These are phyloP conservation scores for Plasmodium sp. DNA, from an alignment of 169 alveolate species.

Conservation along the genomic window DNA sequence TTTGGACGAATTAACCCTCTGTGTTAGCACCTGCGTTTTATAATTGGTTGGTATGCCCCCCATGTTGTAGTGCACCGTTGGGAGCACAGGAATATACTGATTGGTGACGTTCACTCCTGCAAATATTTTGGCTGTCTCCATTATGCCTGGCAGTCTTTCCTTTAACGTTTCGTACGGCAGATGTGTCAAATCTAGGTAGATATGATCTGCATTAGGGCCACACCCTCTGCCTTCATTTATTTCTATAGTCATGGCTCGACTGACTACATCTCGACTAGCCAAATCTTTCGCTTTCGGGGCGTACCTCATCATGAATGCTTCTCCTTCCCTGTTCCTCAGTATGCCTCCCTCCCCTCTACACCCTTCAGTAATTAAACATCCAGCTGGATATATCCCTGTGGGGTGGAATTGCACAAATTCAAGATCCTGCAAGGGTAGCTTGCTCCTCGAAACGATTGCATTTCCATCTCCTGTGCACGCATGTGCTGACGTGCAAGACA, in stretches of 20 bases:
- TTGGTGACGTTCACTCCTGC: conserved; percentile 97
- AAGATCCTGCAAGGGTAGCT: conserved; percentile 96
- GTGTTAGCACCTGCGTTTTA: conserved; percentile 93
- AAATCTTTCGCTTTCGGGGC: conserved; percentile 97
- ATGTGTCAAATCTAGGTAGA: conserved; percentile 95
- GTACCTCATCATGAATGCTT: conserved; percentile 95
- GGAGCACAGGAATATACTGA: conserved; percentile 97
- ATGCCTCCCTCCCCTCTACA: conserved; percentile 99
- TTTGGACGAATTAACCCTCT: conserved; percentile 38
- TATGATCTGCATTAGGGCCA: conserved; percentile 96
- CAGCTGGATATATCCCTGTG: conserved; percentile 98
- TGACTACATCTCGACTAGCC: conserved; percentile 98
- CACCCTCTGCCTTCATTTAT: conserved; percentile 97
- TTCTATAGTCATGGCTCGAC: conserved; percentile 97
- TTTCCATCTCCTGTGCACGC: conserved; percentile 99
- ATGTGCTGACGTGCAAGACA: conserved; percentile 98
- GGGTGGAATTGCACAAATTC: conserved; percentile 99
- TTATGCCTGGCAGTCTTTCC: conserved; percentile 97
- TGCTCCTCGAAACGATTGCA: conserved; percentile 93
- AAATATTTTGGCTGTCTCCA: conserved; percentile 97
- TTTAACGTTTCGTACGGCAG: conserved; percentile 94
- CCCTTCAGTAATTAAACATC: conserved; percentile 98
- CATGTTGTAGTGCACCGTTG: conserved; percentile 99
- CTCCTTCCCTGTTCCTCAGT: conserved; percentile 96
- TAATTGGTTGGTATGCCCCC: conserved; percentile 99